phyloP scores from a whole-genome alignment of 2,329 filamentous ascomycete species.

The Didymosphaeria variabile region DNA sequence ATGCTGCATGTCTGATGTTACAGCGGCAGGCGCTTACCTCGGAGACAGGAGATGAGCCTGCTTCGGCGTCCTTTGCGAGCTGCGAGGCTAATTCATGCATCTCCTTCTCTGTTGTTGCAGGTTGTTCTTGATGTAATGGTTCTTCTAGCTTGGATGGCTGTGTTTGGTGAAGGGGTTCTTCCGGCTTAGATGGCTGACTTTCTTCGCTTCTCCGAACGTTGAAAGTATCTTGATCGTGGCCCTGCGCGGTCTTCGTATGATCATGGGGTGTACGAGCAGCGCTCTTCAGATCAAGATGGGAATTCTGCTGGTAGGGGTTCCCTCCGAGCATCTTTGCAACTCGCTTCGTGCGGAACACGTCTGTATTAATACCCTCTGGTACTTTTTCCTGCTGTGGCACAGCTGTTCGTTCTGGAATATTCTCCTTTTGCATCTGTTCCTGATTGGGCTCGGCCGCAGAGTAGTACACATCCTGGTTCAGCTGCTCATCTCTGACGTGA shows the following conservation, averaged over 20 bases:
- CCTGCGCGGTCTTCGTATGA: constrained; percentile 46
- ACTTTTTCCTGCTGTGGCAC: constrained; percentile 54
- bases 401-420: constrained; percentile 39
- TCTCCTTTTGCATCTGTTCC: constrained; percentile 23
- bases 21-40: constrained; percentile 33
- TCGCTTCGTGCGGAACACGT: constrained; percentile 69
- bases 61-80: constrained; percentile 55
- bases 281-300: constrained; percentile 45
- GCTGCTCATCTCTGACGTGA: constrained; percentile 51
- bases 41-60: constrained; percentile 34
- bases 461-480: constrained; percentile 67
- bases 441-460: constrained; percentile 39
- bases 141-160: constrained; percentile 23
- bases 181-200: constrained; percentile 23
- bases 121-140: constrained; percentile 10
- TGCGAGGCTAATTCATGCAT: constrained; percentile 58
- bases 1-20: constrained; percentile 24
- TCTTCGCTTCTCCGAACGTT: constrained; percentile 34
- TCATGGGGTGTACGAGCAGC: constrained; percentile 47
- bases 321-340: constrained; percentile 65
- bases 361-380: constrained; percentile 66
- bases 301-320: constrained; percentile 48
- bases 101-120: constrained; percentile 41
- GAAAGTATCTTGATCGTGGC: constrained; percentile 51
- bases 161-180: constrained; percentile 11